Evolutionary conservation across 441 rosid genomes (phyloP).

Genomic region (Jatropha multifida): DNA sequence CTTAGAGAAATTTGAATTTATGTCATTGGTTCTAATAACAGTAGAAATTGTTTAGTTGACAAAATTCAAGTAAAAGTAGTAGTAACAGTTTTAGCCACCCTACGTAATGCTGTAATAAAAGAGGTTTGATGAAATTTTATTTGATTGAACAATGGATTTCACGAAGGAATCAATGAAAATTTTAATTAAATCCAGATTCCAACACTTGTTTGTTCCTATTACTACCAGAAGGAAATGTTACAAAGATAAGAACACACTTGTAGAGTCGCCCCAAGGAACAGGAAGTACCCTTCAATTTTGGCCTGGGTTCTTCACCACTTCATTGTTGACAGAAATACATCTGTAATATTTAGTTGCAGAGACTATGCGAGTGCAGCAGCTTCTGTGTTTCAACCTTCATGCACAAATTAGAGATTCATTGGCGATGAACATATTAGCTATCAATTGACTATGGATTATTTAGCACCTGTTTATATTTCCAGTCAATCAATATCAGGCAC

Average conservation of each 20-base stretch:
- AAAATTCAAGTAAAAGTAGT: no score
- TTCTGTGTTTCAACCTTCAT: not conserved
- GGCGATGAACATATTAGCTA: not conserved
- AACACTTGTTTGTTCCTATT: not conserved
- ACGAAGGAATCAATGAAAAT: no score
- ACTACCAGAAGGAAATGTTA: not conserved
- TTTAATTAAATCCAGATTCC: not conserved
- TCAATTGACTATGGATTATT: not conserved
- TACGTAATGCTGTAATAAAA: no score
- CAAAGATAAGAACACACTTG: not conserved
- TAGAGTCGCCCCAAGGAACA: not conserved
- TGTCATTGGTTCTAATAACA: no score
- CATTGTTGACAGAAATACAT: not conserved
- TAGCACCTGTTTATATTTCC: not conserved
- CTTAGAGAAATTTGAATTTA: no score
- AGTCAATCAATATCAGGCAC: slow-evolving; percentile 1
- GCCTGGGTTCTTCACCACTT: not conserved
- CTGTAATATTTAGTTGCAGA: not conserved
- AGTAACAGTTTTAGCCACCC: no score
- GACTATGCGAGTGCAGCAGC: not conserved
- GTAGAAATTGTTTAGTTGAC: no score
- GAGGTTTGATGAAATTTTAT: no score
- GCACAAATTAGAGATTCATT: not conserved
- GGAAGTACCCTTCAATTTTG: not conserved
- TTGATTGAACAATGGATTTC: no score